Percentiles rank a stretch among this genome's conserved stretches.
phyloP scores from a whole-genome alignment of 495 filamentous ascomycete genomes.

The Filosporella fistucella region DNA sequence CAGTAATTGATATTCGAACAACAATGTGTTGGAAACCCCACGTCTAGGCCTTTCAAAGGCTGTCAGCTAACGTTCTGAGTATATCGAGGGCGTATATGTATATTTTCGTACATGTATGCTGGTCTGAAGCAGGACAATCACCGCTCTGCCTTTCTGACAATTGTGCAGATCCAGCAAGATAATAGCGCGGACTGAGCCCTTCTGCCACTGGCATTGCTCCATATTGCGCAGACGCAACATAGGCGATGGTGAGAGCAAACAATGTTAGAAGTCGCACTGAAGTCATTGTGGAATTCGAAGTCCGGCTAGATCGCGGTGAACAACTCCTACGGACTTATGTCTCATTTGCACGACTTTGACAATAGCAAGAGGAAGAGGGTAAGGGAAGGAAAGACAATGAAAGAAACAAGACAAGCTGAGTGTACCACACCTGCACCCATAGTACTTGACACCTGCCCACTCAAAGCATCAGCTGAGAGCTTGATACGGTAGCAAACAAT shows the following conservation, averaged over 20 bases:
- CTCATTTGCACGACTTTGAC: too few relatives aligned
- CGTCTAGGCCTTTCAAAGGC: slow-evolving; percentile 14
- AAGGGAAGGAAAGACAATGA: too few relatives aligned
- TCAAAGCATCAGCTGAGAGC: too few relatives aligned
- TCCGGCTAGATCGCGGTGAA: too few relatives aligned
- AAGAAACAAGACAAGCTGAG: too few relatives aligned
- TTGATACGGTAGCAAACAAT: too few relatives aligned
- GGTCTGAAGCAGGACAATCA: not conserved
- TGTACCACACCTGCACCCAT: too few relatives aligned
- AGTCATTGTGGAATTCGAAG: not conserved
- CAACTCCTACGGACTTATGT: too few relatives aligned
- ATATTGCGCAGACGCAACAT: slow-evolving; percentile 3
- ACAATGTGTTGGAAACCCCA: slow-evolving; percentile 14
- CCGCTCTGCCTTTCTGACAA: not conserved
- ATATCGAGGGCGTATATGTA: not conserved
- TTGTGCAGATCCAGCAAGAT: slow-evolving; percentile 6
- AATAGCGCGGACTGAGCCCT: slow-evolving; percentile 18
- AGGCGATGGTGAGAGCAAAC: not conserved
- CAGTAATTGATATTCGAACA: slow-evolving; percentile 22
- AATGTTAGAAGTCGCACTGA: not conserved
- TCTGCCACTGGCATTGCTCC: slow-evolving; percentile 8
- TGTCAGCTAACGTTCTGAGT: not conserved
- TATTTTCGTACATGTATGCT: slow-evolving; percentile 18
- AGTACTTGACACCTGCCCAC: too few relatives aligned
- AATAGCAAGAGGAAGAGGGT: too few relatives aligned